A percentile compares a stretch with the other conserved stretches of the same genome.
phyloP scores from a whole-genome alignment of 164 flowering plant species.

The Vitis amurensis region DNA sequence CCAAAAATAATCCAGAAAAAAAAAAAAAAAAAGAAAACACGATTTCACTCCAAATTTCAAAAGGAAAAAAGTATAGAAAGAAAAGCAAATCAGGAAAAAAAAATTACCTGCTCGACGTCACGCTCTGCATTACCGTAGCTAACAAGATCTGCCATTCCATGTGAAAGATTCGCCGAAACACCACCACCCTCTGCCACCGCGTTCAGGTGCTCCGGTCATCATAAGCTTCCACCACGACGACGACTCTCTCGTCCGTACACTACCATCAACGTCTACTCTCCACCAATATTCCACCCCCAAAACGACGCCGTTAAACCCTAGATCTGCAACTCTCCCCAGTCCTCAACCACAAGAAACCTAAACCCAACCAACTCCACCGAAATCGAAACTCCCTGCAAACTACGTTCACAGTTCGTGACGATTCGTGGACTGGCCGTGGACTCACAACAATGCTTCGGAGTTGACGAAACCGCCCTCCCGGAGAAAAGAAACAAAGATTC shows the following conservation, averaged over 20 bases:
- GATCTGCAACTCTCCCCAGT: constrained; percentile 5
- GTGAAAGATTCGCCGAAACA: constrained; percentile 53
- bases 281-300: no score
- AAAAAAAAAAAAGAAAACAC: no score
- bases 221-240: constrained; percentile 34
- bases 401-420: no score
- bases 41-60: no score
- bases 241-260: constrained; percentile 18
- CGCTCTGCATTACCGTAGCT: constrained; percentile 81
- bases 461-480: no score
- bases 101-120: constrained; percentile 73
- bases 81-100: not conserved
- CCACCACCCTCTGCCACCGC: constrained; percentile 72
- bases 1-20: no score
- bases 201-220: constrained; percentile 48
- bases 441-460: no score
- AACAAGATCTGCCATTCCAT: constrained; percentile 99
- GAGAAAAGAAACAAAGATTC: no score
- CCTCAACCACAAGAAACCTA: not conserved
- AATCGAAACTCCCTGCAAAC: not conserved
- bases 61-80: not conserved
- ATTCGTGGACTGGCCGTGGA: no score
- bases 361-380: not conserved
- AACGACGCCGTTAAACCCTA: constrained; percentile 8
- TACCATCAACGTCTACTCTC: constrained; percentile 26